Evolutionary conservation across 495 filamentous ascomycete species (phyloP).

Genomic region (Opeltia flavorubescens): DNA sequence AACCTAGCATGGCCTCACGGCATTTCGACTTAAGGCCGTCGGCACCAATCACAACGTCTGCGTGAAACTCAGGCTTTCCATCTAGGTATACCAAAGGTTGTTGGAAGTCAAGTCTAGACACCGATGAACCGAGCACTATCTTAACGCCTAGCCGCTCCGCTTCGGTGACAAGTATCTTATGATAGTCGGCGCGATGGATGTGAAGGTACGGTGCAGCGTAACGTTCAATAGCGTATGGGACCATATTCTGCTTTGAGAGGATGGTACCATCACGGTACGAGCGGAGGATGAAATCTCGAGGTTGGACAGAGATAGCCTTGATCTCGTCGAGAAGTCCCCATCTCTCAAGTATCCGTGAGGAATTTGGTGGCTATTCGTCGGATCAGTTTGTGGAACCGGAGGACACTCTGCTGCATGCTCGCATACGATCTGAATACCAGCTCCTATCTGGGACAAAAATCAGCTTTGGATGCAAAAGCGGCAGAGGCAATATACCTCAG

Average conservation of each 20-base stretch:
- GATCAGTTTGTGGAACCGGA: background rate
- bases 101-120: conserved; percentile 30
- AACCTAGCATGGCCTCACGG: conserved; percentile 29
- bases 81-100: conserved; percentile 23
- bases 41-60: conserved; percentile 37
- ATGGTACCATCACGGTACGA: conserved; percentile 40
- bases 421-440: conserved; percentile 40
- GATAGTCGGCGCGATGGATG: conserved; percentile 42
- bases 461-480: background rate
- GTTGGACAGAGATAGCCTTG: conserved; percentile 33
- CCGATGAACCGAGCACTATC: conserved; percentile 31
- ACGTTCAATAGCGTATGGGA: conserved; percentile 10
- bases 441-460: conserved; percentile 28
- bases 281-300: conserved; percentile 40
- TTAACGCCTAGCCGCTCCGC: conserved; percentile 38
- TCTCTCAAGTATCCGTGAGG: conserved; percentile 30
- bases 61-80: conserved; percentile 22
- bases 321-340: conserved; percentile 38
- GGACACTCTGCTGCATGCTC: background rate
- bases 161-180: conserved; percentile 35
- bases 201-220: conserved; percentile 35
- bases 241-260: conserved; percentile 34
- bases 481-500: conserved; percentile 25
- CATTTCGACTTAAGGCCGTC: conserved; percentile 42
- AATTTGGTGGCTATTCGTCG: conserved; percentile 30